Base-by-base conservation (phyloP, 2,329 filamentous ascomycete species). In the Calonectria henricotiae region DNA sequence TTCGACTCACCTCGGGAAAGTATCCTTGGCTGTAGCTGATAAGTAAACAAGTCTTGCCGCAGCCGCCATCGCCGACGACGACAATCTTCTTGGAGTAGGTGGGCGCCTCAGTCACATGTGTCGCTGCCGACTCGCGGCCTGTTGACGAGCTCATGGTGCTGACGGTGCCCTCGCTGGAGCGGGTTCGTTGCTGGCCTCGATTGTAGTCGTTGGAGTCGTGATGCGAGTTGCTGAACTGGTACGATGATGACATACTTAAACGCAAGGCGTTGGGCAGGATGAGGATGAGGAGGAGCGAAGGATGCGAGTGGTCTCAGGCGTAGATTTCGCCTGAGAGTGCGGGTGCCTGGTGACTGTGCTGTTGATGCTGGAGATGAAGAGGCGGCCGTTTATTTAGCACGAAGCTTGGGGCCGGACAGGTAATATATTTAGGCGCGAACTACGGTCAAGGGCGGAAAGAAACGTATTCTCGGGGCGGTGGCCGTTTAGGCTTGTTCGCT, bases 11-110 rank as follows among this genome's bases (percentile, higher is more conserved):
- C 93, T 99, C 96, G 84, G 96, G 96, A 82, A 99, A 99, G 83
- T 98, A 98, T 70, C 96, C 96, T 86, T 98, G 95, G 80, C 95
- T 97, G 87, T 98, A 99, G 85, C 95, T 98, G 84, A 99, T 99
- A 83, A 99, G 87, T 76, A 99, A 87, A 86, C 96, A 99, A 9
- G 96, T 99, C 91, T 99, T 99, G 79, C 96, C 96, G 84, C 96
- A 99, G 73, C 96, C 96, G 78, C 96, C 96, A 83, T 99, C 96
- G 73, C 96, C 96, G 54, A 99, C 96, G 62, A 99, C 96, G 51
- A 99, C 96, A 81, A 99, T 96, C 89, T 99, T 99, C 88, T 99
- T 99, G 76, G 96, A 98, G 85, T 96, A 98, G 68, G 94, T 90
- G 4, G 96, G 95, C 27, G 93, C 94, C 81, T 97, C 94, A 61